A percentile compares a stretch with the other conserved stretches of the same genome.
These are phyloP conservation scores for Zasmidium cellare DNA, from an alignment of 2,329 filamentous ascomycete genomes.

Conservation along the genomic window DNA sequence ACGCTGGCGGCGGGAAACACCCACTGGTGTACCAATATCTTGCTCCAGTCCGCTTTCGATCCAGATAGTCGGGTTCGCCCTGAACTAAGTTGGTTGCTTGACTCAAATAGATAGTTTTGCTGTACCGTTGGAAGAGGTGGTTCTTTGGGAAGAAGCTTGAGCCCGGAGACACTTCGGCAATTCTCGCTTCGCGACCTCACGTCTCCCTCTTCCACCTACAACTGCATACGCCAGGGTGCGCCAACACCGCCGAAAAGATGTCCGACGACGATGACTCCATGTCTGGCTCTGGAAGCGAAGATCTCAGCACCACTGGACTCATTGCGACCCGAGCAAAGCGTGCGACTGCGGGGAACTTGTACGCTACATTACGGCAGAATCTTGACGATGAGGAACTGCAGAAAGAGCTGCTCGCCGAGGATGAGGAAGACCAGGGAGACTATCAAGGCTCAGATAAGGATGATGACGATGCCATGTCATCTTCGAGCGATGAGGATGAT, in stretches of 20 bases:
- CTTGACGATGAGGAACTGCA: constrained; percentile 44
- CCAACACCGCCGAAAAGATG: constrained; percentile 16
- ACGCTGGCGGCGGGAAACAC: too few species aligned
- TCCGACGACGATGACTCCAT: constrained; percentile 24
- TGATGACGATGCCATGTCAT: constrained; percentile 77
- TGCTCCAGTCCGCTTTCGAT: too few species aligned
- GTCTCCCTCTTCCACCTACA: too few species aligned
- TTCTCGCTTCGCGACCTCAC: too few species aligned
- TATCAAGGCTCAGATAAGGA: constrained; percentile 44
- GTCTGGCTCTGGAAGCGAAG: constrained; percentile 26
- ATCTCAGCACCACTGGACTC: constrained; percentile 50
- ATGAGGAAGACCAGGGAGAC: constrained; percentile 51
- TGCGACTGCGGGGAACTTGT: constrained; percentile 79
- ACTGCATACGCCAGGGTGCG: background rate
- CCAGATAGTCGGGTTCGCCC: too few species aligned
- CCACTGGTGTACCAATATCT: too few species aligned
- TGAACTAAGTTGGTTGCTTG: too few species aligned
- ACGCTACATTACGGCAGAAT: constrained; percentile 73
- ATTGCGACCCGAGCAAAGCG: constrained; percentile 73
- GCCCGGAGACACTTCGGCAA: too few species aligned
- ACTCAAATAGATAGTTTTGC: too few species aligned
- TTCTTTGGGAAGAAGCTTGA: too few species aligned
- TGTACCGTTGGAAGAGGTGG: too few species aligned
- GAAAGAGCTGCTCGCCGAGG: constrained; percentile 46
- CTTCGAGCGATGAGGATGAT: constrained; percentile 77